These are phyloP conservation scores for Prinsepia uniflora DNA, from an alignment of 306 rosid species.

Conservation along the genomic window DNA sequence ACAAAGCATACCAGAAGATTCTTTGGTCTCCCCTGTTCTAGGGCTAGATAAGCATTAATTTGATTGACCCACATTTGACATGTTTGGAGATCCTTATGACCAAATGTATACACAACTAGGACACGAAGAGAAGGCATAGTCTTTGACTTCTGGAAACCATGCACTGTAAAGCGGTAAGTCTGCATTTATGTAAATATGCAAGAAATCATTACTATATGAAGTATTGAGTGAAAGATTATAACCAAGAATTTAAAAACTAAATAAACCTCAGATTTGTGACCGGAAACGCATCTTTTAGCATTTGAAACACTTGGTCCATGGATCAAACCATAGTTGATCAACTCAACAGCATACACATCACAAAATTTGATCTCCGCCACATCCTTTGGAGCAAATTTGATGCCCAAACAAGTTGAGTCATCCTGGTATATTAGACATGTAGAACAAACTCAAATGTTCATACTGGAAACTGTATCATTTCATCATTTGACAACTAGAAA, in stretches of 20 bases:
- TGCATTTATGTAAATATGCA: constrained; percentile 34
- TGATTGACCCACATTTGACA: constrained; percentile 78
- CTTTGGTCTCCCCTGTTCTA: constrained; percentile 65
- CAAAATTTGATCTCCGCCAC: constrained; percentile 54
- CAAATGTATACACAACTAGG: constrained; percentile 61
- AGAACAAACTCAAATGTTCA: constrained; percentile 9
- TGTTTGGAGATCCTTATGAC: constrained; percentile 46
- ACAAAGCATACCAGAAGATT: constrained; percentile 71
- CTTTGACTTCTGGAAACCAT: constrained; percentile 59
- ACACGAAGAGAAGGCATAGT: constrained; percentile 51
- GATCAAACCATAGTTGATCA: constrained; percentile 33
- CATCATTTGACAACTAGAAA: constrained; percentile 16
- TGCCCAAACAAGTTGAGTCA: constrained; percentile 58
- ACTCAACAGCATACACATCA: constrained; percentile 70
- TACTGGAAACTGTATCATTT: neutral
- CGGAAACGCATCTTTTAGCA: constrained; percentile 37
- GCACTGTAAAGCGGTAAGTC: constrained; percentile 65
- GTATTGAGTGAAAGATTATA: constrained; percentile 11
- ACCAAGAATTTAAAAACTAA: constrained; percentile 23
- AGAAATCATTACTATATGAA: constrained; percentile 3
- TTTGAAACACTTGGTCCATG: constrained; percentile 42
- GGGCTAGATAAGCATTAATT: constrained; percentile 44
- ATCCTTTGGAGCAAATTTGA: constrained; percentile 41
- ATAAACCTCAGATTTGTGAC: constrained; percentile 55
- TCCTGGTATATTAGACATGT: constrained; percentile 49